Conservation (phyloP, 768 basidiomycete species). For the Boletellus ananas region DNA sequence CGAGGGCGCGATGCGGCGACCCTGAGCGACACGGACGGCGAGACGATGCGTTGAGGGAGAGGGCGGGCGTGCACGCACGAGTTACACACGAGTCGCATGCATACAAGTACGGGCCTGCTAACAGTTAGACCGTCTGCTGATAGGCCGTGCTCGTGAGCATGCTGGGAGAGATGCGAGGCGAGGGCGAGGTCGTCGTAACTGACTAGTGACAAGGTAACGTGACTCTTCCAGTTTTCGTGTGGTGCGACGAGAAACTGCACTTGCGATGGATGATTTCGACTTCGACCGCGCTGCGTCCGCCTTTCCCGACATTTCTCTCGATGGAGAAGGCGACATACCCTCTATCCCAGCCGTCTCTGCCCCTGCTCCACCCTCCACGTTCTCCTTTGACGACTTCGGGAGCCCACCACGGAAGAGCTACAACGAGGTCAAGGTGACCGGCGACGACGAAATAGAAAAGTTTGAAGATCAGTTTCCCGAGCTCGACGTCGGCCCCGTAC, state of each 20-base stretch:
- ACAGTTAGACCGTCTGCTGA: no score
- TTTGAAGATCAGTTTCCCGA: conserved; percentile 87
- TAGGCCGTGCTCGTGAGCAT: no score
- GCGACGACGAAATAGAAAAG: conserved; percentile 79
- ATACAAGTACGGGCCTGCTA: no score
- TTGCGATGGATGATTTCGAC: conserved; percentile 53
- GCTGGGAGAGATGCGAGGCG: no score
- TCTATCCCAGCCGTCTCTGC: conserved; percentile 33
- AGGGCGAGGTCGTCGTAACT: no score
- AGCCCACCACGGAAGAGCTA: conserved; percentile 37
- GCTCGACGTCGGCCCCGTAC: conserved; percentile 50
- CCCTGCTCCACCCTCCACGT: conserved; percentile 38
- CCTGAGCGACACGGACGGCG: no score
- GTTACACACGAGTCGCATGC: no score
- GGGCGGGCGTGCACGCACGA: no score
- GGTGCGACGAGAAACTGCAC: not conserved
- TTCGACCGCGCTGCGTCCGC: conserved; percentile 78
- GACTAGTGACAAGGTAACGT: no score
- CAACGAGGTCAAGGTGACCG: conserved; percentile 74
- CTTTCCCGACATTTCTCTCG: conserved; percentile 82
- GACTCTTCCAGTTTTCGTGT: not conserved
- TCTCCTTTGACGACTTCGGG: conserved; percentile 68
- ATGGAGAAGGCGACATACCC: conserved; percentile 57
- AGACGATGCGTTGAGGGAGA: no score
- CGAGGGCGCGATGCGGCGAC: no score